Conservation (phyloP, 2,329 filamentous ascomycete species). For the Fusarium annulatum region DNA sequence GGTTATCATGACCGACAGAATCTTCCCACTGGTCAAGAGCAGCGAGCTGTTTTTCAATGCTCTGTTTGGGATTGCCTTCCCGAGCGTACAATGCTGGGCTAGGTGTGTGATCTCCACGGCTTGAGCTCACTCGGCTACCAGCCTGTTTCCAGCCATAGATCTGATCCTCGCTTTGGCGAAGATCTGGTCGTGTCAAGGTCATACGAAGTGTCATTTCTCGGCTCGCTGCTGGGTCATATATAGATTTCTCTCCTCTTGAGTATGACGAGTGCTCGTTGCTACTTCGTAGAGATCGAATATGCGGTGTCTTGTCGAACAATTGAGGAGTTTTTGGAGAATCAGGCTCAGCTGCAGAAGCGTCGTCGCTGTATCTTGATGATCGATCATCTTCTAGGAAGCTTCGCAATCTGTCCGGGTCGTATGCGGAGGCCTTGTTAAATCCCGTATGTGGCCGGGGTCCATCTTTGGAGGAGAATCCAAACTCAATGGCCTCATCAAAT, state of each 20-base stretch:
- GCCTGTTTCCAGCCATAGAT: conserved; percentile 74
- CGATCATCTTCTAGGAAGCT: conserved; percentile 70
- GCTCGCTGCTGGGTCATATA: conserved; percentile 66
- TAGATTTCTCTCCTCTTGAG: conserved; percentile 54
- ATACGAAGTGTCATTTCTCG: conserved; percentile 96
- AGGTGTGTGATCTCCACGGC: conserved; percentile 49
- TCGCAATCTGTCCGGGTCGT: conserved; percentile 62
- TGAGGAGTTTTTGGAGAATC: conserved; percentile 70
- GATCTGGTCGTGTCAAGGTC: conserved; percentile 90
- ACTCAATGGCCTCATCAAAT: conserved; percentile 94
- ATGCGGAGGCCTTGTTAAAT: conserved; percentile 46
- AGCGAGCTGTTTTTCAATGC: conserved; percentile 64
- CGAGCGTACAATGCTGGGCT: conserved; percentile 42
- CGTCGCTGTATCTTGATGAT: conserved; percentile 66
- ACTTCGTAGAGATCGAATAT: conserved; percentile 45
- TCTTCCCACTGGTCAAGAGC: conserved; percentile 63
- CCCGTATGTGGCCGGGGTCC: conserved; percentile 50
- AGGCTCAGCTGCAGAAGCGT: conserved; percentile 65
- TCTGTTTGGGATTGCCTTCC: conserved; percentile 59
- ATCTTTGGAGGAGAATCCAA: conserved; percentile 82
- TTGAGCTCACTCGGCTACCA: conserved; percentile 57
- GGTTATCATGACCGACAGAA: conserved; percentile 54
- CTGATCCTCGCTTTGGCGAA: conserved; percentile 79
- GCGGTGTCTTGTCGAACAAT: conserved; percentile 54
- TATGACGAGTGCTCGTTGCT: conserved; percentile 43